Base-by-base conservation (phyloP, 805 yeast genomes). In the Vanderwaltozyma verrucispora region DNA sequence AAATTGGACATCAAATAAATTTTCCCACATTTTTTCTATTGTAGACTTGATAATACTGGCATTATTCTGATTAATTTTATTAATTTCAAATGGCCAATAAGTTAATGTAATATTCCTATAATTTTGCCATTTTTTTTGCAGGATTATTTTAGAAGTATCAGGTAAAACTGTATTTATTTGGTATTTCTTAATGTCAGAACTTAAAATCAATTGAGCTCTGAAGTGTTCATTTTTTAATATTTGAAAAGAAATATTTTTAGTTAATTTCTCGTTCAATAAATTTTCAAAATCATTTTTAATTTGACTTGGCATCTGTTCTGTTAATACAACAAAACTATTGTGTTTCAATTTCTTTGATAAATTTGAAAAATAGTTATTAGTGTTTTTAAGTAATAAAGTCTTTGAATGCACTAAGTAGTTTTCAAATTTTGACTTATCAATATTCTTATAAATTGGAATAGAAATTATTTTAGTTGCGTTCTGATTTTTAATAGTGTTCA, bases 1-100 rank as follows among this genome's bases (percentile, higher is more conserved):
- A 21, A 46, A 50, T 5, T 46, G 35, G 2, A 28, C 21, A 29
- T 51, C 51, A 35, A 44, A 42, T 12, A 48, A 25, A 21, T 19
- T 30, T 18, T 14, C 35, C 10, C 7, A 15, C 18, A 24, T 28
- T 12, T 10, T 28, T 28, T 34, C 31, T 16, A 34, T 24, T 27
- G n/a, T 5, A 17, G 9, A 30, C 20, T 30, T 21, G n/a, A n/a
- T n/a, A n/a, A n/a, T n/a, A n/a, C n/a, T n/a, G n/a, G n/a, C n/a
- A n/a, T n/a, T n/a, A 28, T 11, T 16, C 10, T 7, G 10, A 21
- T 21, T 21, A 21, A 21, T 21, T 6, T 21, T 10, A 21, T 21
- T 10, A 21, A 6, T 21, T 21, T 5, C 28, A 9, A 10, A 10
- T 21, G 6, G 9, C 24, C 24, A n/a, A n/a, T n/a, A n/a, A n/a